Evolutionary conservation across 2,329 filamentous ascomycete genomes (phyloP), one percentile per base, ranked within the genome.

Genomic region (Eurotiales sp.): DNA sequence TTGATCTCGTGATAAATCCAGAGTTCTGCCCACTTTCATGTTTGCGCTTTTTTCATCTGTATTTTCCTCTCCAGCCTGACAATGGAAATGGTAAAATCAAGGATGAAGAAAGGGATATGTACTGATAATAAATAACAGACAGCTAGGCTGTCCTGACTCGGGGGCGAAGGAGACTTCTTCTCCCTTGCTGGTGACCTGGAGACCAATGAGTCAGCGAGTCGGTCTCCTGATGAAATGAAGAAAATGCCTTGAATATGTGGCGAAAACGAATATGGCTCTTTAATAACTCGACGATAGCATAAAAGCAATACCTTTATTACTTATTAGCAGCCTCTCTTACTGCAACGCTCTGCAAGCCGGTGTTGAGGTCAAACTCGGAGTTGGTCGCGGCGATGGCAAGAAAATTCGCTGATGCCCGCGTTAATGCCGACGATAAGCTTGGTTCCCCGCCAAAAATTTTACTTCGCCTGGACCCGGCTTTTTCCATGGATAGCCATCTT

Each of bases 1-100:
- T 71, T 71, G 68, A 71, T 71, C 66, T 57, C 56, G 55, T 59
- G 66, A 67, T 57, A 68, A 68, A 61, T 59, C 67, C 65, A 61
- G 25, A 17, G 15, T 44, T 56, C 65, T 68, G 69, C 66, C 69
- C 58, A 63, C 64, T 57, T 64, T 68, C 67, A 70, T 69, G 61
- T 58, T 66, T 58, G 61, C 61, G 57, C 55, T 29, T 50, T 45
- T 36, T 39, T 58, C 56, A 46, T 37, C 11, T 15, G 22, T 39
- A 12, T 39, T n/a, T n/a, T n/a, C n/a, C 34, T 37, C 44, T 29
- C 37, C 29, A 37, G 15, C 8, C 15, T 19, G 34, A 10, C 21
- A 17, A 12, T 15, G 34, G 34, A 15, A 37, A 37, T n/a, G n/a
- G n/a, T n/a, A n/a, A n/a, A n/a, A n/a, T n/a, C n/a, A n/a, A n/a